Base-by-base conservation (phyloP, 208 protist genomes). In the Leishmania tropica region DNA sequence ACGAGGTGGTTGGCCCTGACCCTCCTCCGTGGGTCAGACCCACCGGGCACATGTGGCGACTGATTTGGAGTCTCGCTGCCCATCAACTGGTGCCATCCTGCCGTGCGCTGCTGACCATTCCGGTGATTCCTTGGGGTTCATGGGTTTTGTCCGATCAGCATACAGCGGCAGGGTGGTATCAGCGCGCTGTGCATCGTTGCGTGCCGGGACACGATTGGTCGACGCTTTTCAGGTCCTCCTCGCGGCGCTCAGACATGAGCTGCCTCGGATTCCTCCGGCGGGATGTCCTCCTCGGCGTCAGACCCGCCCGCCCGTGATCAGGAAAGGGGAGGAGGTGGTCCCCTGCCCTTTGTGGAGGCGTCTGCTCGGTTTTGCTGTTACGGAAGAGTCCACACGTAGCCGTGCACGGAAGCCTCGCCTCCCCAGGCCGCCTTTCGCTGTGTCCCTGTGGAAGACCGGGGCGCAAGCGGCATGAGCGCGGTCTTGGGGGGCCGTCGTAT, bases 271-370 rank as follows among this genome's bases (percentile, higher is more conserved):
- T 7, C 0, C 48, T 53, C 11, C 48, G 2, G 48, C 48, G 13
- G 48, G 48, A 53, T 0, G 48, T 11, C 0, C 48, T 53, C 48
- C 51, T 54, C 51, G 15, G 51, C 1, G 51, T 54, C 51, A 54
- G 0, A 1, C 51, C n/a, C n/a, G n/a, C n/a, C n/a, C n/a, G n/a
- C n/a, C n/a, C 51, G 0, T 6, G 13, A 54, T 54, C 1, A 21
- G 51, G 48, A 17, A 10, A 54, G 51, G 15, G 17, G 51, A 54
- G 51, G 10, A 5, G 1, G 0, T 0, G 0, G 6, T 0, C 15
- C 51, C 10, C 51, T 0, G 51, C 51, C 11, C 51, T 54, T 0
- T 21, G 51, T 21, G 51, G 51, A 21, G 15, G 15, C 10, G 1
- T 54, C 17, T 21, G 51, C 21, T 54, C 51, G 17, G 15, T 54